phyloP scores from a whole-genome alignment of 371 early-diverging fungal genomes.

The Blakeslea trispora region DNA sequence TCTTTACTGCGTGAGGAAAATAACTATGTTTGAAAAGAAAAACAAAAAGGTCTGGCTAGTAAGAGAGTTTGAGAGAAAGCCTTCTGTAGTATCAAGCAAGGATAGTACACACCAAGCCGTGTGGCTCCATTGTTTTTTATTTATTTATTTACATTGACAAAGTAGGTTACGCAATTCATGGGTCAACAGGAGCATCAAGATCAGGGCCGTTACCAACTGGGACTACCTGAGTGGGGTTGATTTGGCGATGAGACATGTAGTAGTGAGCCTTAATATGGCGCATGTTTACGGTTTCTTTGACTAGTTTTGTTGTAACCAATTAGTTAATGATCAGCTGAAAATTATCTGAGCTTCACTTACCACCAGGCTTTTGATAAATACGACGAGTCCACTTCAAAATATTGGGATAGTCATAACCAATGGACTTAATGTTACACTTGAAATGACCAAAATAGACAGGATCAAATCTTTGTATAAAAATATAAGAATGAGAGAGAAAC shows the following conservation, averaged over 20 bases:
- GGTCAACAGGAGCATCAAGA: slow-evolving; percentile 41
- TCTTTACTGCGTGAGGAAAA: not conserved
- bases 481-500: not conserved
- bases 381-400: slow-evolving; percentile 83
- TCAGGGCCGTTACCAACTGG: slow-evolving; percentile 86
- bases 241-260: slow-evolving; percentile 85
- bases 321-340: not conserved
- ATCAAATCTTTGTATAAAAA: slow-evolving; percentile 63
- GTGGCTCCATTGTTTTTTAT: no score
- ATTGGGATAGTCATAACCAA: slow-evolving; percentile 84
- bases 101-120: no score
- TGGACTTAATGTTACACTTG: slow-evolving; percentile 85
- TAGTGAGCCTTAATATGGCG: slow-evolving; percentile 95
- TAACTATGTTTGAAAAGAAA: not conserved
- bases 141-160: no score
- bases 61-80: no score
- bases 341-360: slow-evolving; percentile 22
- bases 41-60: no score
- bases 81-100: no score
- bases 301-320: slow-evolving; percentile 11
- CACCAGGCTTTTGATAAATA: slow-evolving; percentile 82
- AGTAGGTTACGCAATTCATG: slow-evolving; percentile 6
- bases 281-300: slow-evolving; percentile 84
- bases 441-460: slow-evolving; percentile 92
- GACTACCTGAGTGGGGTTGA: slow-evolving; percentile 91